phyloP scores from a whole-genome alignment of 2,329 filamentous ascomycete genomes.

The Aspergillus transmontanensis region DNA sequence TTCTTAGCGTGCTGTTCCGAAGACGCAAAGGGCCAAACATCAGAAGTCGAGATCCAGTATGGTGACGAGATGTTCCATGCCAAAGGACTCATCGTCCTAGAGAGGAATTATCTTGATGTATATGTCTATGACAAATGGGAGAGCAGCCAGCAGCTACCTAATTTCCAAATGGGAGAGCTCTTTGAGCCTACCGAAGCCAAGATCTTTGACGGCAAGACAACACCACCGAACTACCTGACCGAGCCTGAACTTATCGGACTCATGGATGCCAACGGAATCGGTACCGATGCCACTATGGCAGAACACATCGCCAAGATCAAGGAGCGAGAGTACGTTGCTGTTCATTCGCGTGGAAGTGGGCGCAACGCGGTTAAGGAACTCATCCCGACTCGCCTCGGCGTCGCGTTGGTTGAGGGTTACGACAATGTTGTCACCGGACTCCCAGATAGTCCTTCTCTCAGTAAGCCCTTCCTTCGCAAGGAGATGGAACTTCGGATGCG shows the following conservation, averaged over 20 bases:
- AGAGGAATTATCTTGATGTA: constrained; percentile 91
- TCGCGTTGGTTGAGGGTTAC: constrained; percentile 91
- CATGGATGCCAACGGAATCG: constrained; percentile 98
- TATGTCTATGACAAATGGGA: constrained; percentile 98
- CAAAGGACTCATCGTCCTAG: constrained; percentile 79
- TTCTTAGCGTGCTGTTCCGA: constrained; percentile 96
- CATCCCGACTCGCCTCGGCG: constrained; percentile 86
- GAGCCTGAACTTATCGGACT: constrained; percentile 93
- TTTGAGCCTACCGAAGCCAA: constrained; percentile 88
- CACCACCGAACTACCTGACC: constrained; percentile 81
- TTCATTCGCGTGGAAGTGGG: constrained; percentile 56
- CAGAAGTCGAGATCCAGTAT: constrained; percentile 81
- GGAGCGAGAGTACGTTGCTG: constrained; percentile 80
- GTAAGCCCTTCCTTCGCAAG: constrained; percentile 94
- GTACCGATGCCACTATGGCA: constrained; percentile 98
- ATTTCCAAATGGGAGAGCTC: constrained; percentile 74
- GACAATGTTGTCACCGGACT: constrained; percentile 92
- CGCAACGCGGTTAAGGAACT: constrained; percentile 72
- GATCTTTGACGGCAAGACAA: constrained; percentile 89
- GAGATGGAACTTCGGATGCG: constrained; percentile 99
- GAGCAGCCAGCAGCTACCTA: constrained; percentile 78
- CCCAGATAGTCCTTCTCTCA: constrained; percentile 64
- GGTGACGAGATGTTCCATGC: constrained; percentile 81
- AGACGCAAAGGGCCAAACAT: constrained; percentile 84
- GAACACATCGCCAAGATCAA: constrained; percentile 98